Percentiles rank a stretch among this genome's conserved stretches.
Evolutionary conservation across 257 asterid genomes (phyloP).

Genomic region (Galeopsis tetrahit): DNA sequence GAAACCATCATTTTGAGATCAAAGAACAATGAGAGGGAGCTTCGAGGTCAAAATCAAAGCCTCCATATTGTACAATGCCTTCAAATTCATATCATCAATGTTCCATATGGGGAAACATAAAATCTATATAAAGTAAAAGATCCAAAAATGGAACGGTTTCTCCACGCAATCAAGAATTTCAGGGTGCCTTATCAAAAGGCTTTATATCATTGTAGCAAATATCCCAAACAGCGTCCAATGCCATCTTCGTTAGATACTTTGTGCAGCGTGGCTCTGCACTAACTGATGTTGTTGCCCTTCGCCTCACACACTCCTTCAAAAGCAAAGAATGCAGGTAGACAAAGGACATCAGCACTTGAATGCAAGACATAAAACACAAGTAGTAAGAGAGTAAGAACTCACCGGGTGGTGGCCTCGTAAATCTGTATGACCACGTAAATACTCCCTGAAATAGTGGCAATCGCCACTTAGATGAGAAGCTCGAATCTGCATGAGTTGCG

Average conservation of each 20-base stretch:
- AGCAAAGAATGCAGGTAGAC: constrained; percentile 21
- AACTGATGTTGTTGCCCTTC: constrained; percentile 58
- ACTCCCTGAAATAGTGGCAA: constrained; percentile 63
- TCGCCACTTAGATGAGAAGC: constrained; percentile 70
- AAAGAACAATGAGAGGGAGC: too few species aligned
- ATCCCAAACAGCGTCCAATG: constrained; percentile 72
- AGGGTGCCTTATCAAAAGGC: constrained; percentile 66
- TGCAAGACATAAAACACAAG: background rate
- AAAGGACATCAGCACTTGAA: background rate
- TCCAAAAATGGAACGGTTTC: too few species aligned
- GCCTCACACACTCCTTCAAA: constrained; percentile 63
- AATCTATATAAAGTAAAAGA: too few species aligned
- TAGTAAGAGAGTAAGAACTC: constrained; percentile 18
- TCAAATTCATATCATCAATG: too few species aligned
- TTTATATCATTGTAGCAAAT: constrained; percentile 65
- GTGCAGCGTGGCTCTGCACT: constrained; percentile 51
- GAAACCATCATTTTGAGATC: too few species aligned
- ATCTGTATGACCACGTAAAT: constrained; percentile 45
- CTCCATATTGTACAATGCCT: too few species aligned
- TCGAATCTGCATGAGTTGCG: constrained; percentile 44
- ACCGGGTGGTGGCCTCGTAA: constrained; percentile 63
- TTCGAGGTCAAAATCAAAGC: too few species aligned
- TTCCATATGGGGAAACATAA: too few species aligned
- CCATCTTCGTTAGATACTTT: constrained; percentile 48
- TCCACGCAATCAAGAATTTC: constrained; percentile 31